Evolutionary conservation across 345 rosid genomes (phyloP).

Genomic region (Gossypium herbaceum): DNA sequence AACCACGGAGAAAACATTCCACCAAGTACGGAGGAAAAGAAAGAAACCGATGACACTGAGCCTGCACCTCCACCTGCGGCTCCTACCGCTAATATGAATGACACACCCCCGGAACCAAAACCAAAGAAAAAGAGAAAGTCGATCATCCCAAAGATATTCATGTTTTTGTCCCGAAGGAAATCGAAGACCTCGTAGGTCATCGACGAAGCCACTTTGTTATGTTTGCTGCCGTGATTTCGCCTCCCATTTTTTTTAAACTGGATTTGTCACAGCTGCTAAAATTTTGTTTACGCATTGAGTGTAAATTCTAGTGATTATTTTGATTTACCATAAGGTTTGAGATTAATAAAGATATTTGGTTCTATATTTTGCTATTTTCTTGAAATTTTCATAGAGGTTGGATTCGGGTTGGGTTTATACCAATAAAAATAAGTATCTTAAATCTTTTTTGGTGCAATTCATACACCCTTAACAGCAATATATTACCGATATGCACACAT

Average conservation of each 20-base stretch:
- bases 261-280: slow-evolving; percentile 7
- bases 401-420: too few relatives aligned
- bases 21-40: slow-evolving; percentile 36
- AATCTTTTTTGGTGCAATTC: too few relatives aligned
- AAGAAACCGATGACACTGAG: slow-evolving; percentile 28
- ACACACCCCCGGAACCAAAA: slow-evolving; percentile 32
- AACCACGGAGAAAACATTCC: slow-evolving; percentile 31
- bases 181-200: slow-evolving; percentile 31
- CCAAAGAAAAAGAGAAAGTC: slow-evolving; percentile 73
- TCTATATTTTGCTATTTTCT: too few relatives aligned
- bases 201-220: neutral
- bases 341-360: neutral
- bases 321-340: slow-evolving; percentile 24
- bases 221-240: slow-evolving; percentile 17
- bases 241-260: neutral
- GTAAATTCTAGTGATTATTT: slow-evolving; percentile 34
- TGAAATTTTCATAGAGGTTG: too few relatives aligned
- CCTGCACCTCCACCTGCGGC: neutral
- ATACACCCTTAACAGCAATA: too few relatives aligned
- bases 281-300: slow-evolving; percentile 15
- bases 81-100: slow-evolving; percentile 11
- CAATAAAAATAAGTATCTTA: too few relatives aligned
- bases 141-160: slow-evolving; percentile 63
- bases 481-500: too few relatives aligned
- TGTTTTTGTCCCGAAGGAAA: slow-evolving; percentile 65